Conservation (phyloP, 805 yeast species). For the Cyberlindnera nakhonratchasimensis region DNA sequence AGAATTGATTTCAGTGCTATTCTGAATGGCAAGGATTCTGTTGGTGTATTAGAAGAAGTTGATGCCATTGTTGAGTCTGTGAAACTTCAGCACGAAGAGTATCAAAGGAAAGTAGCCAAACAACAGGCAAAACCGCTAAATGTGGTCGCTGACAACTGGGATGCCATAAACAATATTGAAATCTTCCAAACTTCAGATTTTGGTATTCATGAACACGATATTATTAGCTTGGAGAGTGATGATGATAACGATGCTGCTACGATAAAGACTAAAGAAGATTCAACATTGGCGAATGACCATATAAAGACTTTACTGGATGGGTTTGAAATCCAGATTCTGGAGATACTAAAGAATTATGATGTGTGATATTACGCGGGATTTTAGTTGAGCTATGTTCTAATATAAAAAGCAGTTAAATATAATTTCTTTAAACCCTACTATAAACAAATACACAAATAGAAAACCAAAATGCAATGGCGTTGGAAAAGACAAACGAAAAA, state of each 20-base stretch:
- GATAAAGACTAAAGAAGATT: background rate
- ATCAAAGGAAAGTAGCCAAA: constrained; percentile 28
- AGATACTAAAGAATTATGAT: constrained; percentile 1
- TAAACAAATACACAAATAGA: background rate
- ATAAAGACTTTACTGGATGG: constrained; percentile 7
- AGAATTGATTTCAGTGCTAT: constrained; percentile 44
- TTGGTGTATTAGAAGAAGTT: constrained; percentile 36
- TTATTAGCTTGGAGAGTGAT: constrained; percentile 37
- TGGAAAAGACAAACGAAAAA: background rate
- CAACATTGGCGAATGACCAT: constrained; percentile 1
- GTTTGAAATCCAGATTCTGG: constrained; percentile 6
- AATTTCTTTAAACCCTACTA: background rate
- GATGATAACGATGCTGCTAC: constrained; percentile 10
- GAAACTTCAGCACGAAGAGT: constrained; percentile 32
- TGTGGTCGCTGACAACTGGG: constrained; percentile 39
- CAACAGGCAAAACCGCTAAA: constrained; percentile 9
- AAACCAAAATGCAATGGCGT: background rate
- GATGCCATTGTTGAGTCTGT: constrained; percentile 37
- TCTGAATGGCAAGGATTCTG: constrained; percentile 29
- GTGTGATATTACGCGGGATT: too few species aligned
- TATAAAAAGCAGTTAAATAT: too few species aligned
- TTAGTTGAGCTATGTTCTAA: too few species aligned
- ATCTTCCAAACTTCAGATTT: constrained; percentile 42
- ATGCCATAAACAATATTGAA: constrained; percentile 39
- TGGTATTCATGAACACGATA: constrained; percentile 47